Conservation (phyloP, 164 flowering plant genomes). For the Sedum album region DNA sequence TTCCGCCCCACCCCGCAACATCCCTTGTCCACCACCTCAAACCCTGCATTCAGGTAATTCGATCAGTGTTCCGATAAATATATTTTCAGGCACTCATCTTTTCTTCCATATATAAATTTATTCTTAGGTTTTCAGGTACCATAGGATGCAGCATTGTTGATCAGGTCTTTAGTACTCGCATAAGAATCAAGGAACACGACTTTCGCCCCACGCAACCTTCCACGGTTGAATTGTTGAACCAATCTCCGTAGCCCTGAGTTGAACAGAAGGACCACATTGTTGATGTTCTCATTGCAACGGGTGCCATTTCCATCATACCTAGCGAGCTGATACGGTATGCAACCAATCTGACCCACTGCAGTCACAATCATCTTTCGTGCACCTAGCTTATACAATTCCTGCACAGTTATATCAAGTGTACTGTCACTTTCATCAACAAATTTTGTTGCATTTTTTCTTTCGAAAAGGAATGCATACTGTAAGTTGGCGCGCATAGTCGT, state of each 20-base stretch:
- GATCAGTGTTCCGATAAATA: too few species aligned
- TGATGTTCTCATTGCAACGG: slow-evolving; percentile 60
- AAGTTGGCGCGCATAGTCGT: slow-evolving; percentile 60
- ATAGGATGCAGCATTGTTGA: slow-evolving; percentile 31
- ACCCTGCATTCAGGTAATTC: too few species aligned
- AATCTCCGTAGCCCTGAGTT: slow-evolving; percentile 54
- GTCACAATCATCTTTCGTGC: slow-evolving; percentile 73
- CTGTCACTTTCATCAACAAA: background rate
- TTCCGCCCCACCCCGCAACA: slow-evolving; percentile 91
- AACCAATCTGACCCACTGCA: slow-evolving; percentile 70
- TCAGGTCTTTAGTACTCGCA: slow-evolving; percentile 29
- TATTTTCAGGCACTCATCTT: too few species aligned
- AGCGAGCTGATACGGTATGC: slow-evolving; percentile 83
- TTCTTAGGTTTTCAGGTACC: slow-evolving; percentile 41
- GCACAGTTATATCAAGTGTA: background rate
- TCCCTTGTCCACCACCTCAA: slow-evolving; percentile 67
- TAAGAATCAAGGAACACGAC: slow-evolving; percentile 57
- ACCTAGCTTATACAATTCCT: slow-evolving; percentile 52
- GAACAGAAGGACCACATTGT: slow-evolving; percentile 45
- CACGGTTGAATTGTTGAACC: slow-evolving; percentile 47
- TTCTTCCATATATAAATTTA: too few species aligned
- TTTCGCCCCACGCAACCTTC: slow-evolving; percentile 50
- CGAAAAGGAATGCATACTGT: slow-evolving; percentile 24
- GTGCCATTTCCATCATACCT: slow-evolving; percentile 32
- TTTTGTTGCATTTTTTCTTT: slow-evolving; percentile 16